Conservation (phyloP, 116 monocot genomes). For the Thalassia testudinum region DNA sequence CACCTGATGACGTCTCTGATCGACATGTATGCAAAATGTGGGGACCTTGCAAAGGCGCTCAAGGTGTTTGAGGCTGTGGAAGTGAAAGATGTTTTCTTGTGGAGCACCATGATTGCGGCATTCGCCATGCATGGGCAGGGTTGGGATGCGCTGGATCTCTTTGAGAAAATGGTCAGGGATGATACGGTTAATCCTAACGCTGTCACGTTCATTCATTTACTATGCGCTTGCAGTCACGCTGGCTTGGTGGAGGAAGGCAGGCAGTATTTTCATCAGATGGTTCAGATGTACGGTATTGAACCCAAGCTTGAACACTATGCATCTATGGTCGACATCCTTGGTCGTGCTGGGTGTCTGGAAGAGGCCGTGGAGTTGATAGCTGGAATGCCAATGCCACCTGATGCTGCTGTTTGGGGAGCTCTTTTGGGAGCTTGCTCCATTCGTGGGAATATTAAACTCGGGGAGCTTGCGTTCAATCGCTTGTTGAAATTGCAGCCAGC, state of each 20-base stretch:
- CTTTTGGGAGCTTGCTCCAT: constrained; percentile 26
- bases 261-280: neutral
- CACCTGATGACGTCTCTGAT: constrained; percentile 35
- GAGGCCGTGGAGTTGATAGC: constrained; percentile 9
- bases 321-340: constrained; percentile 10
- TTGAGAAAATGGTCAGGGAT: constrained; percentile 5
- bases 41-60: constrained; percentile 15
- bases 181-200: constrained; percentile 3
- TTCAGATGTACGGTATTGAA: constrained; percentile 4
- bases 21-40: constrained; percentile 79
- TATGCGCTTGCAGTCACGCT: constrained; percentile 17
- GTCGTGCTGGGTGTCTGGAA: constrained; percentile 7
- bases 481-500: constrained; percentile 17
- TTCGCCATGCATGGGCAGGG: constrained; percentile 15
- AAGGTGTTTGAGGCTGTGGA: constrained; percentile 18
- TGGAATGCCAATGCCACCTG: neutral
- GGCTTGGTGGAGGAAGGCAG: constrained; percentile 15
- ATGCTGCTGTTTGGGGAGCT: constrained; percentile 8
- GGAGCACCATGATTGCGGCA: constrained; percentile 35
- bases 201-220: constrained; percentile 11
- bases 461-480: constrained; percentile 13
- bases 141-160: constrained; percentile 8
- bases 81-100: constrained; percentile 10
- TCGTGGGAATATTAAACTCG: constrained; percentile 15
- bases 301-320: constrained; percentile 10